Base-by-base conservation (phyloP, 1,139 yeast species). In the Yamadazyma dendronema region DNA sequence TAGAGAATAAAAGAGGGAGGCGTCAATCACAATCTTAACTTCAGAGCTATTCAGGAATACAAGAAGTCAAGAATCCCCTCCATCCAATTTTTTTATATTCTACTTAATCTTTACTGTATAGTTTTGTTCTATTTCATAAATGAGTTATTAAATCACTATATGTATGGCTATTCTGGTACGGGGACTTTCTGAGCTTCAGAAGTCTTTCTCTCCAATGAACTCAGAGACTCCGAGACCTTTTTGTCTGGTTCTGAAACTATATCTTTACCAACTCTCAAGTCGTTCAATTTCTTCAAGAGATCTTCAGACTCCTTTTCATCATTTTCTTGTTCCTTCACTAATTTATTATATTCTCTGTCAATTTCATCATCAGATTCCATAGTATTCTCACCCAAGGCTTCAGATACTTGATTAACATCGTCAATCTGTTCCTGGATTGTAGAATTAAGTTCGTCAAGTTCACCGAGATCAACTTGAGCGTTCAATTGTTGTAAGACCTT, bases 351-450 rank as follows among this genome's bases (percentile, higher is more conserved):
- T 34, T 72, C 77, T 4, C 58, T 56, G 12, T 72, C 73, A 17
- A 69, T 46, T 4, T 63, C 70, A 11, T 52, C 59, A 16, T 62
- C 41, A 16, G 44, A 48, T 7, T 37, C 33, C 4, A n/a, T n/a
- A n/a, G n/a, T n/a, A n/a, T n/a, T n/a, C n/a, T n/a, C n/a, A n/a
- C 46, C 42, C 37, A 78, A 49, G 1, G 65, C 62, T 3, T 65
- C 62, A 3, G 65, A 48, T 4, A 76, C 55, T 34, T 60, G 61
- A 34, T 65, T 61, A 4, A 62, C 50, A 11, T 56, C 55, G 1
- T 49, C 56, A 19, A 67, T 59, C 37, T 71, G 70, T 6, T 66
- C 73, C 17, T 67, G 65, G 4, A 78, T 48, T 13, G 70, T 74
- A 21, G 58, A 58, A 43, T 72, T 59, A 5, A 77, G 47, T 0